Conservation (phyloP, 1,284 basidiomycete genomes). For the Acaromyces ingoldii region DNA sequence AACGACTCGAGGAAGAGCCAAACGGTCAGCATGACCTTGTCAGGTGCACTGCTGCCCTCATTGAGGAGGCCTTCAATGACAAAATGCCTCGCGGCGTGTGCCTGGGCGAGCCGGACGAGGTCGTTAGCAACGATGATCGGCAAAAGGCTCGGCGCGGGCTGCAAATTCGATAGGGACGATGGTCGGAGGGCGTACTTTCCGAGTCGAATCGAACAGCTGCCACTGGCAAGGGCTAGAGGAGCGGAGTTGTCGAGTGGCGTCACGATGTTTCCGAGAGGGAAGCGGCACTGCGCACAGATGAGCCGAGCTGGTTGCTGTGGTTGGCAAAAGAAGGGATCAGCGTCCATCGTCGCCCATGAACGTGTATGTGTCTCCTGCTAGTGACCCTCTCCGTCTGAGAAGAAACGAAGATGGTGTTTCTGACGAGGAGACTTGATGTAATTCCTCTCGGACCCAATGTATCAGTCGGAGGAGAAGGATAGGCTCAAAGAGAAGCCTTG, state of each 20-base stretch:
- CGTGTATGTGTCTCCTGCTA: slow-evolving; percentile 13
- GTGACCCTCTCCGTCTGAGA: slow-evolving; percentile 15
- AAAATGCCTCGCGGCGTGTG: slow-evolving; percentile 8
- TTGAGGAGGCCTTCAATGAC: slow-evolving; percentile 1
- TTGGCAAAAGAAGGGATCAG: no score
- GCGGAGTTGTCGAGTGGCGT: no score
- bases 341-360: neutral
- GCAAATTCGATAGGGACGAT: neutral
- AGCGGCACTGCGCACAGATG: no score
- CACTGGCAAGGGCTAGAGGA: no score
- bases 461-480: no score
- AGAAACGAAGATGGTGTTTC: no score
- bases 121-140: slow-evolving; percentile 8
- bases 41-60: neutral
- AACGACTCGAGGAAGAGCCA: slow-evolving; percentile 3
- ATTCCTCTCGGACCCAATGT: no score
- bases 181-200: neutral
- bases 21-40: neutral
- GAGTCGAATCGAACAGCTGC: neutral
- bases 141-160: neutral
- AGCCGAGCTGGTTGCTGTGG: no score
- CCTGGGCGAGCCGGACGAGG: slow-evolving; percentile 4
- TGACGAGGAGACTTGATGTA: no score
- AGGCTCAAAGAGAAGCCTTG: no score
- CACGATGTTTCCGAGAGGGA: no score